Evolutionary conservation across 345 rosid genomes (phyloP), one percentile per base, ranked within the genome.

Genomic region (Eucalyptus dawsonii): DNA sequence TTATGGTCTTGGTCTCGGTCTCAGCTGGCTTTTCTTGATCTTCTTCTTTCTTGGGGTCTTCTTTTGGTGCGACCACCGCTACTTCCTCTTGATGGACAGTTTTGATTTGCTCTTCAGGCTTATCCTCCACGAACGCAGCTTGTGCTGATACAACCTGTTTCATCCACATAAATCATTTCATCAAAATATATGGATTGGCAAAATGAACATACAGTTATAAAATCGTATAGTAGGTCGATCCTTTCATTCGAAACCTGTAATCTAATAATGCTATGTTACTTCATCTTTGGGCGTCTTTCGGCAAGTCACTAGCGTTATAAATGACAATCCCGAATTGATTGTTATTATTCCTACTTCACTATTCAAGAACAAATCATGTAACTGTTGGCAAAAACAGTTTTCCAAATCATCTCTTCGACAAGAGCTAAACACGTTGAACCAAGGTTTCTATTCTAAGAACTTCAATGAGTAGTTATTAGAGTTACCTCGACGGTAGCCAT

Each of bases 401-500:
- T 40, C 15, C 8, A 21, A 91, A 7, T 16, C 15, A 50, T 86
- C 54, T 50, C 87, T 86, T 86, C 14, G 27, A 50, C 19, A 9
- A 86, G 37, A 86, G 87, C 9, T 86, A 17, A 86, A 86, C 25
- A 16, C 3, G 42, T 47, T 50, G 27, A 86, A 47, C 87, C 56
- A 9, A 29, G 40, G 25, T n/a, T 31, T 47, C 27, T 11, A 72
- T 21, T 76, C 83, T 24, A 40, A 37, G 27, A 76, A 37, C 83
- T 9, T 37, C 13, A 40, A 37, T 37, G 47, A 86, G 47, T n/a
- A 54, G 88, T 54, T 34, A 44, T 24, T 85, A 12, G 29, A 89
- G 27, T 45, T 93, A 94, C 97, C 96, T 95, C 95, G 53, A 50
- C 97, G 83, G 94, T 91, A 90, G 97, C 97, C 97, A 95, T 92